Evolutionary conservation across 106 monocot species (phyloP), one percentile per base, ranked within the genome.

Genomic region (Cymbidium sinense): DNA sequence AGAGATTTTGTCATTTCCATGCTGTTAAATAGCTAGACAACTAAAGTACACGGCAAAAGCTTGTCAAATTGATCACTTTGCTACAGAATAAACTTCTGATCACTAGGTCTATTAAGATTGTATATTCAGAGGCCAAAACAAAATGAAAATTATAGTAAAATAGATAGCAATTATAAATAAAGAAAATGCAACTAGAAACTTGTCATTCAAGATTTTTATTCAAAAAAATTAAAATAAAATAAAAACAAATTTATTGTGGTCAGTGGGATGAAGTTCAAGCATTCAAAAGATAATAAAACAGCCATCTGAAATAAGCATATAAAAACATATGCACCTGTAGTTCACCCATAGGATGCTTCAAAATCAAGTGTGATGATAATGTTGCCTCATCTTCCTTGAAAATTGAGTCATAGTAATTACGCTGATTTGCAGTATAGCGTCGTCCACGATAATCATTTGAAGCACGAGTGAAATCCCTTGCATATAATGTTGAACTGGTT

Each of bases 331-430:
- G 77, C 29, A 96, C 96, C 94, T 96, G 93, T 67, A 91, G 91
- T 72, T 96, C 96, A 80, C 93, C 88, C 79, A 87, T 76, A 51
- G 96, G 96, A 84, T 96, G 91, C 77, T 79, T 89, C 64, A 96
- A 81, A 76, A 96, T 90, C 77, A 96, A 81, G 79, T 94, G 96
- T 34, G 96, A 96, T 3, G 91, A 86, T 9, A 80, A 62, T 43
- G 39, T 62, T 50, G 86, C 81, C 8, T 34, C 80, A 74, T 87
- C 84, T 35, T 89, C 88, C 73, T 86, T 94, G 33, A 73, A n/a
- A 39, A 50, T 44, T 75, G 83, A 67, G 33, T 93, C 93, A 58
- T 83, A 73, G 54, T 81, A 82, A 82, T 77, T 78, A 29, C 27
- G 62, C 50, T 82, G 86, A 72, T 52, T 71, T 51, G 77, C 72